Percentiles rank a stretch among this genome's conserved stretches.
Evolutionary conservation across 2,329 filamentous ascomycete genomes (phyloP).

Genomic region (Fusarium ramigenum): DNA sequence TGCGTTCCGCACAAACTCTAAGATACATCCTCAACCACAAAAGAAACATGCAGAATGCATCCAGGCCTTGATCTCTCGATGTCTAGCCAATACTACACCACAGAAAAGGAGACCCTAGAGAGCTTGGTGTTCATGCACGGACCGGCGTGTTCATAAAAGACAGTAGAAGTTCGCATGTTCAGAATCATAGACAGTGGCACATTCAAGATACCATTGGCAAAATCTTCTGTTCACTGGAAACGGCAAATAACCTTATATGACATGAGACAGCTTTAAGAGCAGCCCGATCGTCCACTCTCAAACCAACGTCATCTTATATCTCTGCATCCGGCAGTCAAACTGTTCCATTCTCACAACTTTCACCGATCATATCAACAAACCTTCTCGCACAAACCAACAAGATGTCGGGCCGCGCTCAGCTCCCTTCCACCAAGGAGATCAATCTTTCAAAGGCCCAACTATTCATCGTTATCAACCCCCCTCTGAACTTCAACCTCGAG

Average conservation of each 20-base stretch:
- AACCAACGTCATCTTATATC: neutral
- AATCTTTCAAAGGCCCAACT: neutral
- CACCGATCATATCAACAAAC: neutral
- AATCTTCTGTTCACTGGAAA: neutral
- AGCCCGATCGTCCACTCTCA: too few relatives aligned
- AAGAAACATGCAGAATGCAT: neutral
- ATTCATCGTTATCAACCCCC: neutral
- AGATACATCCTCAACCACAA: accelerated
- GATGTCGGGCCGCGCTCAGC: neutral
- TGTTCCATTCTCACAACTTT: neutral
- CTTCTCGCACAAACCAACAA: neutral
- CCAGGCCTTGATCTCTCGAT: neutral
- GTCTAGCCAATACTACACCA: too few relatives aligned
- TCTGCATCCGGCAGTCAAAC: neutral
- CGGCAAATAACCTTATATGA: accelerated
- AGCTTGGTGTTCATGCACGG: neutral
- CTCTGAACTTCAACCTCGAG: neutral
- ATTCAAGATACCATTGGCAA: neutral
- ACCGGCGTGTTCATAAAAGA: neutral
- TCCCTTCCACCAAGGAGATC: neutral
- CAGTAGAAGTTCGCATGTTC: neutral
- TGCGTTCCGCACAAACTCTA: neutral
- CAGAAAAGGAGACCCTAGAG: neutral
- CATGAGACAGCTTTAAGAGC: neutral
- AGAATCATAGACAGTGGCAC: too few relatives aligned